Evolutionary conservation across 306 rosid species (phyloP).

Genomic region (Arachis hypogaea): DNA sequence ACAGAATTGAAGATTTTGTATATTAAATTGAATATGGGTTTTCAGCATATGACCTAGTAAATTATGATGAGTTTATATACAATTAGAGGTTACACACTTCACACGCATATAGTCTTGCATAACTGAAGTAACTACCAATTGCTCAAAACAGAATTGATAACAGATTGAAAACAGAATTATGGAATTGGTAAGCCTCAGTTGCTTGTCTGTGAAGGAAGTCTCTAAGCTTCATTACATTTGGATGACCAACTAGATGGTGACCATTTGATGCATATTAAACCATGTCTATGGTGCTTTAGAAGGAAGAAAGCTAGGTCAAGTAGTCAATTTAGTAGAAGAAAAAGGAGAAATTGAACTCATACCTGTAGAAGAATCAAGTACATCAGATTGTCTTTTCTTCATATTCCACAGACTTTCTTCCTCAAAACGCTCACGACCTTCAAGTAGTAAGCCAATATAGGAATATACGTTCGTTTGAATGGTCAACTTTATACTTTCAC

Average conservation of each 20-base stretch:
- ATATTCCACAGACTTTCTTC: slow-evolving; percentile 68
- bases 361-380: slow-evolving; percentile 56
- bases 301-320: slow-evolving; percentile 9
- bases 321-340: slow-evolving; percentile 6
- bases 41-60: too few relatives aligned
- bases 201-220: too few relatives aligned
- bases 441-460: slow-evolving; percentile 93
- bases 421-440: slow-evolving; percentile 98
- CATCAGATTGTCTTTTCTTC: slow-evolving; percentile 48
- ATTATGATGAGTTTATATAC: too few relatives aligned
- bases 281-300: slow-evolving; percentile 9
- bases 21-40: too few relatives aligned
- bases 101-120: too few relatives aligned
- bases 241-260: slow-evolving; percentile 17
- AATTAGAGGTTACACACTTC: too few relatives aligned
- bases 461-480: slow-evolving; percentile 91
- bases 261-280: not conserved
- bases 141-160: too few relatives aligned
- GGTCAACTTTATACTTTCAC: slow-evolving; percentile 75
- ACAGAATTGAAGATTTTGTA: too few relatives aligned
- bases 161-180: too few relatives aligned
- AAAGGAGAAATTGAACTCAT: slow-evolving; percentile 22
- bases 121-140: too few relatives aligned
- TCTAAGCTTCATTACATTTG: not conserved
- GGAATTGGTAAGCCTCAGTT: too few relatives aligned